Conservation (phyloP, 1,284 basidiomycete species). For the Paramarasmius palmivorus region DNA sequence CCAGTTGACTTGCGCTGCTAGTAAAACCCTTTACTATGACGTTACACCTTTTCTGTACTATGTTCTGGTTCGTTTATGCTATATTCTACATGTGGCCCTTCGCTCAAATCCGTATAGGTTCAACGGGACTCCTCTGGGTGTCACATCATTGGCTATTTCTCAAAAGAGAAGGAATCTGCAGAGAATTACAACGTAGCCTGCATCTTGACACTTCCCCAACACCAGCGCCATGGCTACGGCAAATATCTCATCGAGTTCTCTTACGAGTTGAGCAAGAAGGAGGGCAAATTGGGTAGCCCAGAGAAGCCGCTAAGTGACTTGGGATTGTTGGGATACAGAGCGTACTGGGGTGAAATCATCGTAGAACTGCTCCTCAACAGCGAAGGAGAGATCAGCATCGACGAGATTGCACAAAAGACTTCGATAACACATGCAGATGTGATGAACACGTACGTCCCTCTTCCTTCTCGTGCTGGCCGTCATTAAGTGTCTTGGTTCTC, state of each 20-base stretch:
- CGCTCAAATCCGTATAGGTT: slow-evolving; percentile 44
- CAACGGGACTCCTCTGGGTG: slow-evolving; percentile 89
- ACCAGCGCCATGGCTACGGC: slow-evolving; percentile 95
- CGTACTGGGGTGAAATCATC: slow-evolving; percentile 98
- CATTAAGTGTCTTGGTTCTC: slow-evolving; percentile 2
- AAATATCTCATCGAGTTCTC: slow-evolving; percentile 97
- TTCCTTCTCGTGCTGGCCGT: slow-evolving; percentile 8
- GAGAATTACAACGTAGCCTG: slow-evolving; percentile 99
- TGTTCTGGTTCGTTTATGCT: slow-evolving; percentile 74
- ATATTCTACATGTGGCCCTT: slow-evolving; percentile 16
- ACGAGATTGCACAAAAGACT: slow-evolving; percentile 96
- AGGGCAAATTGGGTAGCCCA: slow-evolving; percentile 93
- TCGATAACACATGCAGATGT: slow-evolving; percentile 97
- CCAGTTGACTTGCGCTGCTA: slow-evolving; percentile 35
- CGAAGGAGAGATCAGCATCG: slow-evolving; percentile 81
- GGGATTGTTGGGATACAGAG: slow-evolving; percentile 90
- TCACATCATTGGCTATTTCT: slow-evolving; percentile 98
- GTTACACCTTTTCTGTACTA: slow-evolving; percentile 99
- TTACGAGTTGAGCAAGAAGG: slow-evolving; percentile 97
- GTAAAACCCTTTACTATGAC: slow-evolving; percentile 99
- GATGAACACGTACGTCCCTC: slow-evolving; percentile 87
- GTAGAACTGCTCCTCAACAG: slow-evolving; percentile 86
- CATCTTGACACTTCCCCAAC: slow-evolving; percentile 96
- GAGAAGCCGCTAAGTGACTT: slow-evolving; percentile 98
- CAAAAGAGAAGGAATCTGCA: slow-evolving; percentile 98